Evolutionary conservation across 805 yeast genomes (phyloP).

Genomic region (Komagataella pastoris): DNA sequence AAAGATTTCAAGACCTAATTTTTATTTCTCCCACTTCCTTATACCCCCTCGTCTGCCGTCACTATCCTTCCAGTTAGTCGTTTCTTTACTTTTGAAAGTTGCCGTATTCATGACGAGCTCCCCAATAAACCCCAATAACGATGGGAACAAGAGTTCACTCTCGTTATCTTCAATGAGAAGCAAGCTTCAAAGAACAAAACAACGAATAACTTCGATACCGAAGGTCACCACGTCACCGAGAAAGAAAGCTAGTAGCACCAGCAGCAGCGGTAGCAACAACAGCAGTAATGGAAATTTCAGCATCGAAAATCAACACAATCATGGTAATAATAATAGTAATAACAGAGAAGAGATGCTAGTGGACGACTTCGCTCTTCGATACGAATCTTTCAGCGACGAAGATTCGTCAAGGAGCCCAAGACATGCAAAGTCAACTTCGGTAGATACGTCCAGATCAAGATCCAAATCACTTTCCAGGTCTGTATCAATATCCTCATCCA

Average conservation of each 20-base stretch:
- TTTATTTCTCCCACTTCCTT: background rate
- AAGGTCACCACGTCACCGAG: background rate
- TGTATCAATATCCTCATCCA: background rate
- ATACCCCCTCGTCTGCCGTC: background rate
- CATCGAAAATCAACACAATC: background rate
- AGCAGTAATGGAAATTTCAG: background rate
- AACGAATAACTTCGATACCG: background rate
- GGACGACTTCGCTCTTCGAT: background rate
- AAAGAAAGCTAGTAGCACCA: background rate
- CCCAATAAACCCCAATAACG: background rate
- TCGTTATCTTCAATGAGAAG: background rate
- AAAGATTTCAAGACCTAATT: background rate
- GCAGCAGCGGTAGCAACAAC: background rate
- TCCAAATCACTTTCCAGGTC: background rate
- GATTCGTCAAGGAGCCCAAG: background rate
- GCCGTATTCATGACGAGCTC: background rate
- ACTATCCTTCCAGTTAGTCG: background rate
- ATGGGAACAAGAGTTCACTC: background rate
- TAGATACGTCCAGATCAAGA: background rate
- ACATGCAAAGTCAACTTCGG: background rate
- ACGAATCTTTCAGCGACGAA: background rate
- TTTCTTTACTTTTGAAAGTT: background rate
- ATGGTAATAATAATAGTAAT: background rate
- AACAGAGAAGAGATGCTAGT: background rate
- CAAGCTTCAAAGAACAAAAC: background rate